phyloP scores from a whole-genome alignment of 2,329 filamentous ascomycete genomes.

The Penicillium sp. region DNA sequence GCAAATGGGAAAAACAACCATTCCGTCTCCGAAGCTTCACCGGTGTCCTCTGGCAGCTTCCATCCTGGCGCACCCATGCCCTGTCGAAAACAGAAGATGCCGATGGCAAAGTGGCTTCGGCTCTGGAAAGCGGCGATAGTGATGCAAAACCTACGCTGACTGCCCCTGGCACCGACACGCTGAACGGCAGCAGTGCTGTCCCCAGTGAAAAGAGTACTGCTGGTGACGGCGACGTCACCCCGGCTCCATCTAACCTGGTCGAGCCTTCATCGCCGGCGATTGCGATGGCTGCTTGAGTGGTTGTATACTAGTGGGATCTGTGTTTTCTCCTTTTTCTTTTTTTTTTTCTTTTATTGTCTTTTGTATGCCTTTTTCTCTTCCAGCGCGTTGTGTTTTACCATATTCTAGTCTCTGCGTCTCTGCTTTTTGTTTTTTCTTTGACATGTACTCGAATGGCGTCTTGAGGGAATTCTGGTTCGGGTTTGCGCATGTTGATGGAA shows the following conservation, averaged over 20 bases:
- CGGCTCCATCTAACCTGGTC: slow-evolving; percentile 49
- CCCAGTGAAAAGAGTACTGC: slow-evolving; percentile 64
- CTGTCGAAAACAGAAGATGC: slow-evolving; percentile 42
- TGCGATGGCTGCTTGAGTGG: slow-evolving; percentile 42
- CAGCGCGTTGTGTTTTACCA: background rate
- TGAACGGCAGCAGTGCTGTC: slow-evolving; percentile 52
- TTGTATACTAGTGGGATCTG: slow-evolving; percentile 31
- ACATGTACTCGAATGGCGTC: background rate
- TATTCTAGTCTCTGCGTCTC: slow-evolving; percentile 7
- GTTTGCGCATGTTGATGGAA: background rate
- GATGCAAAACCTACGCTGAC: slow-evolving; percentile 62
- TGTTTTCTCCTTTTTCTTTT: slow-evolving; percentile 8
- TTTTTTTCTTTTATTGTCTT: slow-evolving; percentile 4
- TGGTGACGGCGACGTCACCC: slow-evolving; percentile 53
- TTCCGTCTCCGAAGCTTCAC: slow-evolving; percentile 93
- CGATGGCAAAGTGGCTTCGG: slow-evolving; percentile 55
- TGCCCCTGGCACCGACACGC: slow-evolving; percentile 24
- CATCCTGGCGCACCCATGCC: slow-evolving; percentile 72
- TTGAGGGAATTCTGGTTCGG: background rate
- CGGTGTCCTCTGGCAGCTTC: slow-evolving; percentile 78
- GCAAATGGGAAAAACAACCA: slow-evolving; percentile 83
- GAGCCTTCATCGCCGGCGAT: slow-evolving; percentile 58
- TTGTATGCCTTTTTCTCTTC: background rate
- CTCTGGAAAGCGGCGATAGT: slow-evolving; percentile 59
- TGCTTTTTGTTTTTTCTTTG: slow-evolving; percentile 4